Base-by-base conservation (phyloP, 345 rosid genomes). In the Citrus unshiu region DNA sequence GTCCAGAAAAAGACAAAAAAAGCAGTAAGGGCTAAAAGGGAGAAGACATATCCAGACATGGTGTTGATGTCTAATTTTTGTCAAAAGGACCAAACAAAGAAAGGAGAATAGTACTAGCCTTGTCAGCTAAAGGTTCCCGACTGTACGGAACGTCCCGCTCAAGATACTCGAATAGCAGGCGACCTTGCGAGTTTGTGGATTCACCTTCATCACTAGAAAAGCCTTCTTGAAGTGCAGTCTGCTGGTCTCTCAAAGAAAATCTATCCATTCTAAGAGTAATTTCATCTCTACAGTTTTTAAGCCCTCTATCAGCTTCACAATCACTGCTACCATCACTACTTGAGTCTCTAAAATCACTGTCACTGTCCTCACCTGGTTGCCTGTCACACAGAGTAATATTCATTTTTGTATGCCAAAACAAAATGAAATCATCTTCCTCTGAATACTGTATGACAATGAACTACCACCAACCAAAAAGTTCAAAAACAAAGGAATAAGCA, bases 121-220 rank as follows among this genome's bases (percentile, higher is more conserved):
- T 93, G 87, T 94, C 94, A 71, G 99, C 90, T 74, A 96, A 85
- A 54, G 99, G 99, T 78, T 94, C 91, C 43, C 97, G 95, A 81
- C 91, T 85, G 77, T 92, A 91, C 2, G 99, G 98, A 76, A 89
- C 86, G 59, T 91, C 93, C 27, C 78, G 86, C 79, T 96, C 99
- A 82, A 95, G 84, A 81, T 88, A 92, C 80, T 95, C 94, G 65
- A 91, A 95, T 77, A 95, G 51, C 80, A 89, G 84, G 82, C 68
- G 81, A 76, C 86, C 89, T 64, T 81, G 87, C 82, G 89, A 81
- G 65, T 75, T 89, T 30, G 87, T 80, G 49, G 85, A 30, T 83
- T 92, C 99, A 68, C 91, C 86, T 66, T 95, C 98, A 75, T 93
- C 97, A 80, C 95, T 91, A 1, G 91, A 93, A 1, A 89, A 87